A percentile compares a stretch with the other conserved stretches of the same genome.
phyloP scores from a whole-genome alignment of 1,284 basidiomycete genomes.

The Nidula niveotomentosa region DNA sequence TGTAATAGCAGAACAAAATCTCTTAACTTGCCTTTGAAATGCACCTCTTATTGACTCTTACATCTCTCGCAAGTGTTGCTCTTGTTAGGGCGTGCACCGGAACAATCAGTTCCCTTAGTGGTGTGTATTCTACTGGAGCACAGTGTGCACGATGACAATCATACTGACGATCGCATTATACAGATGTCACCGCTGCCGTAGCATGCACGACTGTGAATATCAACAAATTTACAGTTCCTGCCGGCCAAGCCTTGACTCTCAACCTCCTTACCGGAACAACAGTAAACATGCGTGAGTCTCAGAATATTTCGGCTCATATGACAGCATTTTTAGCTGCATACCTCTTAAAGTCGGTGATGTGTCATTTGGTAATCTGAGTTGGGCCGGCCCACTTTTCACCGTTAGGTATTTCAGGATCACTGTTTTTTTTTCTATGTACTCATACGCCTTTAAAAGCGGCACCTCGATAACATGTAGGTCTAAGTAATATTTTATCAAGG shows the following conservation, averaged over 20 bases:
- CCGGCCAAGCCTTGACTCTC: constrained; percentile 38
- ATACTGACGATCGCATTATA: neutral
- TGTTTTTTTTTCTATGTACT: neutral
- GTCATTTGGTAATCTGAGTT: constrained; percentile 38
- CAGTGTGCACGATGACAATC: too few species aligned
- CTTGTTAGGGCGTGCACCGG: too few species aligned
- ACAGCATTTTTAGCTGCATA: neutral
- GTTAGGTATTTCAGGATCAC: constrained; percentile 23
- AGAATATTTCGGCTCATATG: constrained; percentile 2
- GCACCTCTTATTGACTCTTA: too few species aligned
- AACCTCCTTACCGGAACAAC: constrained; percentile 35
- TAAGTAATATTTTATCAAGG: neutral
- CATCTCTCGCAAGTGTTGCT: too few species aligned
- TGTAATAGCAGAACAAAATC: too few species aligned
- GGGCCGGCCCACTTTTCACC: constrained; percentile 46
- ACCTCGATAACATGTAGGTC: constrained; percentile 35
- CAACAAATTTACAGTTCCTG: constrained; percentile 47
- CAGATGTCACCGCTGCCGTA: constrained; percentile 41
- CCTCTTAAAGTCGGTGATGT: constrained; percentile 39
- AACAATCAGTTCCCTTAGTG: too few species aligned
- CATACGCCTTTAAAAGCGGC: constrained; percentile 24
- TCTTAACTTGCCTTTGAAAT: too few species aligned
- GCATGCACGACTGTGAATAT: constrained; percentile 47
- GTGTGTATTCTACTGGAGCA: too few species aligned
- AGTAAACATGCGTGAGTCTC: constrained; percentile 43